Conservation (phyloP, 2,329 filamentous ascomycete species). For the Fusarium albosuccineum region DNA sequence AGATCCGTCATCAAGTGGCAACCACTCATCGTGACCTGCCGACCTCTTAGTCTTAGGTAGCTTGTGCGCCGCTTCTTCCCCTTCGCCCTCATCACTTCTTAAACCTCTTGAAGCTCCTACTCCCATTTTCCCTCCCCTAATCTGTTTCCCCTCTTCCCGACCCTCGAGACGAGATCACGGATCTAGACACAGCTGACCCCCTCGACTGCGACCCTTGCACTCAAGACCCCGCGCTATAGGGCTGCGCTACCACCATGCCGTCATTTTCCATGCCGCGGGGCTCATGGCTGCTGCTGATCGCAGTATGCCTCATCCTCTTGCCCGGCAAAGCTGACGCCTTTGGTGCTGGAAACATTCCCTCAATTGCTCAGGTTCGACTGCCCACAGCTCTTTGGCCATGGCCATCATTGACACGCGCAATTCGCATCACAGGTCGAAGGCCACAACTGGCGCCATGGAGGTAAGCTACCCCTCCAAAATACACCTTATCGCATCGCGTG, state of each 20-base stretch:
- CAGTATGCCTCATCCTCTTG: constrained; percentile 65
- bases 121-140: background rate
- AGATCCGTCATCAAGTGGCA: constrained; percentile 46
- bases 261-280: constrained; percentile 61
- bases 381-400: background rate
- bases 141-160: background rate
- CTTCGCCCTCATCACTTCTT: constrained; percentile 26
- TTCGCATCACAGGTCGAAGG: constrained; percentile 69
- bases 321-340: constrained; percentile 71
- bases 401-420: constrained; percentile 27
- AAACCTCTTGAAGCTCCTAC: constrained; percentile 14
- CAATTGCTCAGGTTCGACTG: constrained; percentile 62
- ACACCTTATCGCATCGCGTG: constrained; percentile 10
- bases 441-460: constrained; percentile 77
- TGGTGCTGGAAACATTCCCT: constrained; percentile 79
- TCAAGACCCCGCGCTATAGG: constrained; percentile 39
- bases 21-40: constrained; percentile 28
- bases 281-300: constrained; percentile 65
- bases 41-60: constrained; percentile 4
- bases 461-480: constrained; percentile 51
- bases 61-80: constrained; percentile 17
- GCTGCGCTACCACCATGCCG: constrained; percentile 58
- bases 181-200: constrained; percentile 1
- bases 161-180: background rate
- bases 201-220: constrained; percentile 19